Evolutionary conservation across 257 asterid species (phyloP).

Genomic region (Leptodermis oblonga): DNA sequence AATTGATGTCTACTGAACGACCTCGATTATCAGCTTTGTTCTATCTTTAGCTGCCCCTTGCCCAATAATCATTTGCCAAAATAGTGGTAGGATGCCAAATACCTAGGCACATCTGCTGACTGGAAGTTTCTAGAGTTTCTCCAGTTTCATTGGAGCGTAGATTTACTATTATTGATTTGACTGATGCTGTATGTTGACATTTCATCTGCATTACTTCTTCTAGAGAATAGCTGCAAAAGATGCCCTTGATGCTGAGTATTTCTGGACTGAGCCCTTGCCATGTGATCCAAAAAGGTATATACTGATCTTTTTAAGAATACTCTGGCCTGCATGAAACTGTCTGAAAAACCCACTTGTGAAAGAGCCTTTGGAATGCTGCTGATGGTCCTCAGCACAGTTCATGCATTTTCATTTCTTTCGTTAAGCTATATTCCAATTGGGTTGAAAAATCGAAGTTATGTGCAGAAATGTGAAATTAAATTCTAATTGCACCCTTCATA

Average conservation of each 20-base stretch:
- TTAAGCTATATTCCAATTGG: not conserved
- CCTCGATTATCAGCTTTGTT: not conserved
- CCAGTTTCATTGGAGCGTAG: not conserved
- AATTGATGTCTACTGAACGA: not conserved
- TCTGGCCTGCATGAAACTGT: not conserved
- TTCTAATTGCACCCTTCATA: not conserved
- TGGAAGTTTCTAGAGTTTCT: not conserved
- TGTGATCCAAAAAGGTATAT: conserved; percentile 88
- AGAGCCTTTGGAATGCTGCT: not conserved
- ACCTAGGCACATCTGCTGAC: not conserved
- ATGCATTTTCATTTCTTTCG: not conserved
- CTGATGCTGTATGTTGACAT: not conserved
- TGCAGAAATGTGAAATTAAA: not conserved
- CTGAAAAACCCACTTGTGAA: not conserved
- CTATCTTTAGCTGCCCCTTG: not conserved
- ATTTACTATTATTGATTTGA: not conserved
- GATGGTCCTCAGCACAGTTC: not conserved
- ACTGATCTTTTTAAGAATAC: not conserved
- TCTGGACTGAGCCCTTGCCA: conserved; percentile 96
- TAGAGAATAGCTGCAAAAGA: conserved; percentile 91
- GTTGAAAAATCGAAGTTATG: not conserved
- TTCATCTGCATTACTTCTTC: conserved; percentile 20
- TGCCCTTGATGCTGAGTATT: conserved; percentile 94
- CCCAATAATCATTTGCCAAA: not conserved
- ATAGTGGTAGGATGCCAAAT: not conserved